Base-by-base conservation (phyloP, 305 asterid species). In the Solanum hybrid region DNA sequence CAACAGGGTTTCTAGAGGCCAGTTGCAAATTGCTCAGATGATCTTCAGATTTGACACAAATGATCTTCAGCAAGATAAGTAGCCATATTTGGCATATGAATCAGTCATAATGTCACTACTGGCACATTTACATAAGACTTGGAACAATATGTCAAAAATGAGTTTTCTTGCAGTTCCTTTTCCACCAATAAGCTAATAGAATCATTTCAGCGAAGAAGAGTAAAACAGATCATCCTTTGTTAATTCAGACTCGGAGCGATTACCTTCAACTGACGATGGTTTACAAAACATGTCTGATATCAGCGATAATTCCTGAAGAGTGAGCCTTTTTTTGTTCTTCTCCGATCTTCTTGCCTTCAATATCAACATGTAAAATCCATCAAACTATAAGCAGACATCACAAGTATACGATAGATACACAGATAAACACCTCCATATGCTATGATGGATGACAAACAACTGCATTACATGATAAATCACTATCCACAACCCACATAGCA, bases 371-470 rank as follows among this genome's bases (percentile, higher is more conserved):
- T 51, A 31, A 17, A 56, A 10, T 84, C 87, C 42, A 45, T 84
- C 75, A 51, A 29, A 85, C 31, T 19, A 31, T 31, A 84, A 3
- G 87, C 27, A 51, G 22, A 31, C 26, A 51, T 51, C 42, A 31
- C 19, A 84, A 31, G 37, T 51, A 45, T 17, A 51, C 7, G 3
- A 7, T 29, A 45, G 19, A 31, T 85, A 19, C 45, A 56, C 5
- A 19, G 32, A 51, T 1, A 37, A 85, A 77, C 60, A 34, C 69
- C 13, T 7, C 75, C 38, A 86, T 88, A 89, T 76, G 87, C 92
- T 93, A 94, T 37, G 95, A 90, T 6, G 90, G 94, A 91, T 96
- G 95, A 89, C 99, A 97, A 89, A 94, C 92, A 86, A 97, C 98
- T 29, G 93, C 95, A 60, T 93, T 90, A 91, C 99, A 97, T 2